Percentiles rank a stretch among this genome's conserved stretches.
Conservation (phyloP, 176 grass and related monocot species). For the Musa schizocarpa region DNA sequence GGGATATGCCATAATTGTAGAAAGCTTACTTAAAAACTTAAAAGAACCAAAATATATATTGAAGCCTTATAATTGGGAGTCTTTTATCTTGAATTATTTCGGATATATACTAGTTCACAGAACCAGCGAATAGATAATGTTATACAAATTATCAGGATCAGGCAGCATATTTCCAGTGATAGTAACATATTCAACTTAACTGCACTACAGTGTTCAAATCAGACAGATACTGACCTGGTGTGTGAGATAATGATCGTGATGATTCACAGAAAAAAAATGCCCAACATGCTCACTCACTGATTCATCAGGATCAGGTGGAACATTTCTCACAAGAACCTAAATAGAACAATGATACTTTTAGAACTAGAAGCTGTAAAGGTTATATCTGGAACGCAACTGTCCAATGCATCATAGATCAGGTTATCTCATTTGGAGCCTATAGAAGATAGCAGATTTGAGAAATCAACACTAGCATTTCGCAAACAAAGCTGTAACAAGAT, state of each 20-base stretch:
- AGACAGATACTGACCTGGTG: constrained; percentile 57
- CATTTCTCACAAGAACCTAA: constrained; percentile 90
- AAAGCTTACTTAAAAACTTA: no score
- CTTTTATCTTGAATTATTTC: not conserved
- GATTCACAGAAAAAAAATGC: constrained; percentile 98
- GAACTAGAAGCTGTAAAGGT: not conserved
- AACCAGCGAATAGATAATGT: not conserved
- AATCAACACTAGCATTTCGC: not conserved
- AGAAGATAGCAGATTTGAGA: not conserved
- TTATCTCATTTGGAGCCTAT: not conserved
- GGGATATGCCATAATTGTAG: no score
- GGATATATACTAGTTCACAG: not conserved
- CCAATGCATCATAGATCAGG: not conserved
- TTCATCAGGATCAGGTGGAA: constrained; percentile 80
- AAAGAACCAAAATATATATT: no score
- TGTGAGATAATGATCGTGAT: constrained; percentile 79
- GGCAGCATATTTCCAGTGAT: not conserved
- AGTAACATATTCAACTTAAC: not conserved
- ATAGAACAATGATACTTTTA: not conserved
- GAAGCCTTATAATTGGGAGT: not conserved
- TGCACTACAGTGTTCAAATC: not conserved
- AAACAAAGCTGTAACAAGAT: not conserved
- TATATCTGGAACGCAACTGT: not conserved
- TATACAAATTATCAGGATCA: not conserved
- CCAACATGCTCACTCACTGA: constrained; percentile 94